Evolutionary conservation across 306 rosid genomes (phyloP).

Genomic region (Oemleria cerasiformis): DNA sequence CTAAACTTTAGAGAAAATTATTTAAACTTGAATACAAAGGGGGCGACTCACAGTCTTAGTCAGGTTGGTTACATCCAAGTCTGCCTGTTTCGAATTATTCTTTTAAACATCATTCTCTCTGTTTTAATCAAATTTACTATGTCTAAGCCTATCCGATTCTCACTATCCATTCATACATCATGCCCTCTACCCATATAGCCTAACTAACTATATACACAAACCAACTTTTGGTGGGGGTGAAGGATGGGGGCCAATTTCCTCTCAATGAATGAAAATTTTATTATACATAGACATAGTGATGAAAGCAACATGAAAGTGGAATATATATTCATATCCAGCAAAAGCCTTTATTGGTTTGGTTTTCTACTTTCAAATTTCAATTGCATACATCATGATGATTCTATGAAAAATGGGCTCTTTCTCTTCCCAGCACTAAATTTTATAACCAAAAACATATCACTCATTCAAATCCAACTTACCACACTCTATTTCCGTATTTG

Average conservation of each 20-base stretch:
- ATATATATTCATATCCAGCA: constrained; percentile 15
- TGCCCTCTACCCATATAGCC: not conserved
- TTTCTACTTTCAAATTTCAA: constrained; percentile 14
- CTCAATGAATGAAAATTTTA: constrained; percentile 16
- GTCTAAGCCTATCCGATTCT: no score
- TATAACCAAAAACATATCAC: constrained; percentile 13
- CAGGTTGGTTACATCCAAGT: no score
- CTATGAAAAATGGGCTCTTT: constrained; percentile 22
- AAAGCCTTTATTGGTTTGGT: constrained; percentile 20
- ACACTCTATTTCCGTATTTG: constrained; percentile 19
- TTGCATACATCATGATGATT: constrained; percentile 15
- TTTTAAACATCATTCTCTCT: no score
- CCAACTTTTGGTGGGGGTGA: constrained; percentile 9
- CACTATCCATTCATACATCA: not conserved
- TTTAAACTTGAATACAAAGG: no score
- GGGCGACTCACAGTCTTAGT: no score
- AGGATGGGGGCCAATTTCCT: constrained; percentile 7
- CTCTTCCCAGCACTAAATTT: constrained; percentile 22
- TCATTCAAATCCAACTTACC: constrained; percentile 24
- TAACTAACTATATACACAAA: not conserved
- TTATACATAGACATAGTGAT: not conserved
- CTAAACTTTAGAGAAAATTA: no score
- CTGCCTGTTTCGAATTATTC: no score
- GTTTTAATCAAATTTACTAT: no score
- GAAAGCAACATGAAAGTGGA: constrained; percentile 24